phyloP scores from a whole-genome alignment of 192 early-diverging fungal genomes.

The Dimargaris verticillata region DNA sequence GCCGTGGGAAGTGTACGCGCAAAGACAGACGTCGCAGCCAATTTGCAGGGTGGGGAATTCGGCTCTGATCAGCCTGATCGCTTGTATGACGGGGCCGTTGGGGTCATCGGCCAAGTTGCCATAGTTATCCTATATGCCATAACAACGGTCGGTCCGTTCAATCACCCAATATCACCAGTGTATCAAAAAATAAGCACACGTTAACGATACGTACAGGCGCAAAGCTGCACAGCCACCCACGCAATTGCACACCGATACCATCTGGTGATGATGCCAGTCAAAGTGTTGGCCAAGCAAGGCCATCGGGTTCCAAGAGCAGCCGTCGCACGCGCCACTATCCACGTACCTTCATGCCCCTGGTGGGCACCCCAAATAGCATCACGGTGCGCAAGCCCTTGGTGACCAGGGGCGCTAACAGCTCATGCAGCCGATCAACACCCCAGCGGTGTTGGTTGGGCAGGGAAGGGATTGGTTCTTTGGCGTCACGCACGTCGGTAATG shows the following conservation, averaged over 20 bases:
- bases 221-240: neutral
- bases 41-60: constrained; percentile 68
- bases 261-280: neutral
- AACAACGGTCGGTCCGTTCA: neutral
- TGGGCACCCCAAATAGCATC: constrained; percentile 88
- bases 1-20: constrained; percentile 90
- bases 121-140: constrained; percentile 39
- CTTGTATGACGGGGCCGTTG: constrained; percentile 67
- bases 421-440: constrained; percentile 65
- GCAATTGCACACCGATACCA: neutral
- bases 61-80: constrained; percentile 56
- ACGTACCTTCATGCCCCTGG: constrained; percentile 36
- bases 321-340: neutral
- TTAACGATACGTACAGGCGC: neutral
- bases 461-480: constrained; percentile 56
- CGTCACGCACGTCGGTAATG: constrained; percentile 64
- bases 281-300: neutral
- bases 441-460: constrained; percentile 77
- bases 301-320: neutral
- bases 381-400: constrained; percentile 73
- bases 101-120: constrained; percentile 74
- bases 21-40: constrained; percentile 90
- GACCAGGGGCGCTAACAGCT: constrained; percentile 61
- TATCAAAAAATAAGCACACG: no score
- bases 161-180: neutral